Percentiles rank a stretch among this genome's conserved stretches.
phyloP scores from a whole-genome alignment of 2,329 filamentous ascomycete genomes.

The Tolypocladium cylindrosporum region DNA sequence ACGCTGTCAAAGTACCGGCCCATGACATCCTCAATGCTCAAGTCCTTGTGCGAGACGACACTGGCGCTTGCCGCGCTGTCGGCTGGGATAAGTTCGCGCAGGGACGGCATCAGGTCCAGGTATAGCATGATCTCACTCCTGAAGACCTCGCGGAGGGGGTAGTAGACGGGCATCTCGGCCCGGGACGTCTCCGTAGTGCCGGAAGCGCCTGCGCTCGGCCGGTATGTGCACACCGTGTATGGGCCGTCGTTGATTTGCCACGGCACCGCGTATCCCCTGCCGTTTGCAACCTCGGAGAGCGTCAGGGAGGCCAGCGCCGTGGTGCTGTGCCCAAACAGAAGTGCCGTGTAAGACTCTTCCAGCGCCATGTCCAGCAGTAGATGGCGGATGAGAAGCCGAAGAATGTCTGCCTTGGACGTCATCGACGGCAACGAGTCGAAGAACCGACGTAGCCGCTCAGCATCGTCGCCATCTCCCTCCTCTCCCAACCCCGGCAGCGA shows the following conservation, averaged over 20 bases:
- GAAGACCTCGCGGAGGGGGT: conserved; percentile 76
- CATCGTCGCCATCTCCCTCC: conserved; percentile 10
- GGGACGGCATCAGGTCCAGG: conserved; percentile 40
- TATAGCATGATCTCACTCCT: conserved; percentile 70
- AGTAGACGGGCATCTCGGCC: conserved; percentile 45
- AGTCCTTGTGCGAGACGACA: conserved; percentile 58
- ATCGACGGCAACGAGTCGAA: conserved; percentile 57
- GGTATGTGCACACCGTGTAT: conserved; percentile 23
- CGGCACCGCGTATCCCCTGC: conserved; percentile 72
- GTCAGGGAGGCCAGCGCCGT: conserved; percentile 80
- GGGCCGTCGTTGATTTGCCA: conserved; percentile 73
- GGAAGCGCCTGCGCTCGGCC: conserved; percentile 11
- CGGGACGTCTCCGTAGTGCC: conserved; percentile 7
- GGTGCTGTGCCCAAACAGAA: conserved; percentile 79
- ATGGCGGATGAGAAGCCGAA: conserved; percentile 59
- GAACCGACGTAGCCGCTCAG: conserved; percentile 40
- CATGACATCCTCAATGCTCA: conserved; percentile 89
- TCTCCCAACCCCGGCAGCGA: conserved; percentile 21
- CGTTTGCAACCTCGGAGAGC: conserved; percentile 82
- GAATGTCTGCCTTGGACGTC: conserved; percentile 66
- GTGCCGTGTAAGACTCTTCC: conserved; percentile 49
- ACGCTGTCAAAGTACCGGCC: conserved; percentile 72
- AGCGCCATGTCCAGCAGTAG: conserved; percentile 59
- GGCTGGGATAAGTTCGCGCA: conserved; percentile 37
- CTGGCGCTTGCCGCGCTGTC: conserved; percentile 17